Percentiles rank a stretch among this genome's conserved stretches.
Conservation (phyloP, 805 yeast genomes). For the Ogataea salicorniae region DNA sequence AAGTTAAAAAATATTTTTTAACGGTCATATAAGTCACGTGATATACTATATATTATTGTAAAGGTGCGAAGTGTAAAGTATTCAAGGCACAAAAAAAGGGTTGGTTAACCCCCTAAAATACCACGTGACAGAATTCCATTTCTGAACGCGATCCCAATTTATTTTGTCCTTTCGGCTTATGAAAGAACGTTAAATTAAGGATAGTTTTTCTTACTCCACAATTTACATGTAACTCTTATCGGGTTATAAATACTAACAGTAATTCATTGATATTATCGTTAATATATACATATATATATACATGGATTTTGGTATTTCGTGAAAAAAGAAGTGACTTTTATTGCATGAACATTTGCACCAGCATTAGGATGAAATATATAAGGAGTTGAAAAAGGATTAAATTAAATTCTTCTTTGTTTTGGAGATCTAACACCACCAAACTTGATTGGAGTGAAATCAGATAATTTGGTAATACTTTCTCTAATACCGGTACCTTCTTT, state of each 20-base stretch:
- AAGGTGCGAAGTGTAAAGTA: neutral
- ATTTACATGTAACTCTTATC: no score
- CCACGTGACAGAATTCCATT: neutral
- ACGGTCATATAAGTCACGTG: neutral
- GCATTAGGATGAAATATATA: no score
- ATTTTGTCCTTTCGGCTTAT: neutral
- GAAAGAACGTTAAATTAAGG: neutral
- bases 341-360: no score
- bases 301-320: no score
- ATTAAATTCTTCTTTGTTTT: slow-evolving; percentile 60
- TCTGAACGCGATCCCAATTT: neutral
- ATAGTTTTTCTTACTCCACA: no score
- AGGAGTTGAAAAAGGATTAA: neutral
- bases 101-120: neutral
- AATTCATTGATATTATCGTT: no score
- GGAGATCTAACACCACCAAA: slow-evolving; percentile 93
- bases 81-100: neutral
- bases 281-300: no score
- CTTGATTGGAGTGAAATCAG: slow-evolving; percentile 77
- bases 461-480: slow-evolving; percentile 59
- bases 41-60: neutral
- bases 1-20: neutral
- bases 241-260: no score
- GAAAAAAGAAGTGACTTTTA: no score
- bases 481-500: slow-evolving; percentile 77